Evolutionary conservation across 768 basidiomycete genomes (phyloP).

Genomic region (Hebeloma cylindrosporum): DNA sequence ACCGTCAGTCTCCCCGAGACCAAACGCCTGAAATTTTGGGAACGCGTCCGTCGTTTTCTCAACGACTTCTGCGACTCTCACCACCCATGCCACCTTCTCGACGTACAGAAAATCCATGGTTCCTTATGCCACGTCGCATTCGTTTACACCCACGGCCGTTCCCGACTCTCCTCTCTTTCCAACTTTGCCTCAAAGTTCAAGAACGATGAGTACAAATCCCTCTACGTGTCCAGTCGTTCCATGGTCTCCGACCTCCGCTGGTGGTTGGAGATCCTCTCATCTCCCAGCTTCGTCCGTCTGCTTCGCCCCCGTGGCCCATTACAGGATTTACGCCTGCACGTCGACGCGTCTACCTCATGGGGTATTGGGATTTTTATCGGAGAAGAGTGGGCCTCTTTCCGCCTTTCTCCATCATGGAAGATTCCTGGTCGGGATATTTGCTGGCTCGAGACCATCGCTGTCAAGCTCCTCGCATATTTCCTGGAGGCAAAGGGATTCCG

Average conservation of each 20-base stretch:
- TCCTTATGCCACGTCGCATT: slow-evolving; percentile 34
- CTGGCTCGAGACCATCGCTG: slow-evolving; percentile 26
- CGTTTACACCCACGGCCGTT: slow-evolving; percentile 23
- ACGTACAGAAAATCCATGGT: slow-evolving; percentile 29
- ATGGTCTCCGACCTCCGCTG: slow-evolving; percentile 11
- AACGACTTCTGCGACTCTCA: not conserved
- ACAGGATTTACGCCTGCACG: slow-evolving; percentile 5
- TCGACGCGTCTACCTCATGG: slow-evolving; percentile 18
- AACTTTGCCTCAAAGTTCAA: slow-evolving; percentile 24
- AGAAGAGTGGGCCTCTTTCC: slow-evolving; percentile 7
- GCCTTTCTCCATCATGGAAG: slow-evolving; percentile 14
- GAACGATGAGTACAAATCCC: slow-evolving; percentile 8
- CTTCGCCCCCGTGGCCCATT: not conserved
- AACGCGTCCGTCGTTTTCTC: slow-evolving; percentile 14
- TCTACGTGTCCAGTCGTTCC: slow-evolving; percentile 17
- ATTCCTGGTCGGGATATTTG: slow-evolving; percentile 22
- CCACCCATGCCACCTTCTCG: slow-evolving; percentile 13
- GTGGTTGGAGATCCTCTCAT: not conserved
- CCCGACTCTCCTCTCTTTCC: slow-evolving; percentile 24
- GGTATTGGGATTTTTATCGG: slow-evolving; percentile 12
- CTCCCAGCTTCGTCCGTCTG: not conserved
- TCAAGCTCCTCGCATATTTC: slow-evolving; percentile 22
- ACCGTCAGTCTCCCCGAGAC: slow-evolving; percentile 28
- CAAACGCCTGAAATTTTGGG: slow-evolving; percentile 31
- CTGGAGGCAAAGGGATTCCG: slow-evolving; percentile 12